These are phyloP conservation scores for Apiospora rasikravindrae DNA, from an alignment of 2,329 filamentous ascomycete genomes.

Conservation along the genomic window DNA sequence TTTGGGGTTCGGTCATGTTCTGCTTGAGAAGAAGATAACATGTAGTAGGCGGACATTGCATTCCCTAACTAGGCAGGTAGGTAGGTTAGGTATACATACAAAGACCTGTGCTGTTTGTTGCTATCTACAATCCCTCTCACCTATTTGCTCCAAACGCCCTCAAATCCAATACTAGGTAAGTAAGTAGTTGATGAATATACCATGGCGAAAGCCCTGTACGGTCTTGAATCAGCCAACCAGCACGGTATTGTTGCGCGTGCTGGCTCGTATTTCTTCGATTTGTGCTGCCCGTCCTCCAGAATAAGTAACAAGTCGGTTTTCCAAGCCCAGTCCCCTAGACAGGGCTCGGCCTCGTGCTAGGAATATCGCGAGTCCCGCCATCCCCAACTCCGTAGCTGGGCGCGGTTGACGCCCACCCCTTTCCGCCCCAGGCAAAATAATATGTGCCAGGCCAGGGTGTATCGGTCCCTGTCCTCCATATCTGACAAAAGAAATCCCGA, in stretches of 20 bases:
- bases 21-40: neutral
- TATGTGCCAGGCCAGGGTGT: neutral
- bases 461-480: neutral
- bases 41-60: neutral
- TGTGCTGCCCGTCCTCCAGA: neutral
- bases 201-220: neutral
- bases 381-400: slow-evolving; percentile 7
- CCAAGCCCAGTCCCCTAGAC: neutral
- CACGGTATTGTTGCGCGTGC: neutral
- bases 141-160: neutral
- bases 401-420: neutral
- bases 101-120: neutral
- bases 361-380: neutral
- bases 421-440: neutral
- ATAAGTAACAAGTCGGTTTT: neutral
- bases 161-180: neutral
- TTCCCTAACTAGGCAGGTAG: neutral
- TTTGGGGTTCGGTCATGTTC: too few species aligned
- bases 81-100: neutral
- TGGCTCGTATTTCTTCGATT: neutral
- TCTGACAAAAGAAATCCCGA: slow-evolving; percentile 11
- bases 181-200: neutral
- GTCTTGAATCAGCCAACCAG: neutral
- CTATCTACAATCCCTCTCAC: neutral
- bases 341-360: neutral